phyloP scores from a whole-genome alignment of 2,329 filamentous ascomycete species.

The Xylogone sp. region DNA sequence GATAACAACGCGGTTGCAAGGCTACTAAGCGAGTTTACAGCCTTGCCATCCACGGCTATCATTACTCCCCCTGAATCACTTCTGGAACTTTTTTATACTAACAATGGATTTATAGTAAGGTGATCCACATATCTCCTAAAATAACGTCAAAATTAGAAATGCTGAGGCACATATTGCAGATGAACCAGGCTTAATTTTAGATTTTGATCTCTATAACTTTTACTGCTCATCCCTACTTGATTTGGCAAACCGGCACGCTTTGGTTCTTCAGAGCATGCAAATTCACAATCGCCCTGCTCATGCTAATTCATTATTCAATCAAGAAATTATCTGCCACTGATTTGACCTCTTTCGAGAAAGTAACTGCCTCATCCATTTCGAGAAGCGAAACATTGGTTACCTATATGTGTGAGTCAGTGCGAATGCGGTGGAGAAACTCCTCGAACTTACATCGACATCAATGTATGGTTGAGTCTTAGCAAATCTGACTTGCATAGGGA shows the following conservation, averaged over 20 bases:
- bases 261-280: neutral
- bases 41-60: neutral
- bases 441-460: slow-evolving; percentile 80
- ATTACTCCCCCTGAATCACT: neutral
- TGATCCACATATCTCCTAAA: too few species aligned
- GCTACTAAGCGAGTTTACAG: neutral
- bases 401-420: slow-evolving; percentile 36
- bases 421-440: slow-evolving; percentile 1
- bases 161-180: too few species aligned
- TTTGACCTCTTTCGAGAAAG: slow-evolving; percentile 79
- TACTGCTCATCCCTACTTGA: neutral
- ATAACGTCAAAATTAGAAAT: too few species aligned
- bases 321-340: slow-evolving; percentile 72
- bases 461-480: slow-evolving; percentile 82
- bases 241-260: neutral
- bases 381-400: slow-evolving; percentile 67
- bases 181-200: neutral
- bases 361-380: slow-evolving; percentile 73
- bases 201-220: neutral
- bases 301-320: slow-evolving; percentile 56
- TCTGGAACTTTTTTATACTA: too few species aligned
- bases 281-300: slow-evolving; percentile 16
- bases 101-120: too few species aligned
- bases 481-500: slow-evolving; percentile 93
- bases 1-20: neutral